A percentile compares a stretch with the other conserved stretches of the same genome.
phyloP scores from a whole-genome alignment of 2,329 filamentous ascomycete species.

The Coniochaeta hoffmannii region DNA sequence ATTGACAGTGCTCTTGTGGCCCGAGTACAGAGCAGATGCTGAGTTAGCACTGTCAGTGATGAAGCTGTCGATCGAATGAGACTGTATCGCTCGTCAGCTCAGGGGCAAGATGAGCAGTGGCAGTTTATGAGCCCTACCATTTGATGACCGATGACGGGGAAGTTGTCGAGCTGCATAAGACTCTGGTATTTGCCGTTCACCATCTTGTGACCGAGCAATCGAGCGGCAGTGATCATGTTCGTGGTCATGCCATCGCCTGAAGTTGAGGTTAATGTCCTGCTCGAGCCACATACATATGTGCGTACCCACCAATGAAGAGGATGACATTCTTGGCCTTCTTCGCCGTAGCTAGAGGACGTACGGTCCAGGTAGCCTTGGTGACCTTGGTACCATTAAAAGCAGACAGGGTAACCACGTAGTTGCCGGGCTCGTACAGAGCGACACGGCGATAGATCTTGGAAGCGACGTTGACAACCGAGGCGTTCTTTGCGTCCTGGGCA shows the following conservation, averaged over 20 bases:
- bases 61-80: conserved; percentile 76
- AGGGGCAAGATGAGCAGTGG: background rate
- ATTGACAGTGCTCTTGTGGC: conserved; percentile 79
- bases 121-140: conserved; percentile 41
- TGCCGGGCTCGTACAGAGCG: conserved; percentile 69
- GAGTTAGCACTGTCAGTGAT: conserved; percentile 86
- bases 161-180: conserved; percentile 70
- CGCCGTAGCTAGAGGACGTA: conserved; percentile 60
- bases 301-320: conserved; percentile 77
- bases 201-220: conserved; percentile 72
- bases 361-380: conserved; percentile 71
- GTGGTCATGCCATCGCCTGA: conserved; percentile 56
- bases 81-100: conserved; percentile 29
- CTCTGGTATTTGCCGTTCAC: conserved; percentile 80
- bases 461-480: conserved; percentile 71
- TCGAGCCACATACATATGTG: background rate
- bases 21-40: conserved; percentile 71
- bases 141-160: conserved; percentile 79
- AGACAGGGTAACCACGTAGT: conserved; percentile 66
- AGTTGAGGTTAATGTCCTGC: background rate
- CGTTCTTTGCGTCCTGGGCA: conserved; percentile 60
- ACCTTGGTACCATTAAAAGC: conserved; percentile 63
- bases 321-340: conserved; percentile 80
- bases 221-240: conserved; percentile 74
- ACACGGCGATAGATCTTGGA: conserved; percentile 72